Base-by-base conservation (phyloP, 2,329 filamentous ascomycete genomes). In the Arthrobotrys megalospora region DNA sequence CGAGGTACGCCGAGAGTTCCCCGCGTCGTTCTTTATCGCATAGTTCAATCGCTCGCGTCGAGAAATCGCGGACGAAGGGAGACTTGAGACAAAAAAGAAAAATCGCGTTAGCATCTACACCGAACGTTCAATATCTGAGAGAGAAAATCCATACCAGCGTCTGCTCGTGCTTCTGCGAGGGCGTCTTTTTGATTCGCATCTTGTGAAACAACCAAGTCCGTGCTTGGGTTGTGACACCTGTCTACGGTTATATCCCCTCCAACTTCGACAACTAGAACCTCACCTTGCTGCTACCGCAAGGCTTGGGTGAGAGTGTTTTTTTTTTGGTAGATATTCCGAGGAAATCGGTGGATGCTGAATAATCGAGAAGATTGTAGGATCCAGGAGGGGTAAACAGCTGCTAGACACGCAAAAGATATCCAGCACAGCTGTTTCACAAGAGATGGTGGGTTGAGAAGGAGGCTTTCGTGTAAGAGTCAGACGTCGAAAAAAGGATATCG, bases 61-160 rank as follows among this genome's bases (percentile, higher is more conserved):
- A 91, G 83, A 94, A 98, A 67, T 91, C 88, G 84, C 91, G 89
- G 80, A 98, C 89, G 88, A 92, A 97, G 81, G 93, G 91, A 84
- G 96, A 97, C 93, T 97, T 81, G 58, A 45, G 70, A 41, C 7
- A 24, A 12, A 52, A 2, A 3, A 28, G 16, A 24, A 45, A 55
- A 50, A 11, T 81, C 85, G 77, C 84, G 83, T 75, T 47, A 81
- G 28, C 34, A 36, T 24, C 32, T 24, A 38, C 41, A 47, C 24
- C 16, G 4, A 48, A 19, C n/a, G 32, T 36, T 14, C 6, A 6
- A 38, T 5, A 38, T 32, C 19, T n/a, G 19, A 28, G 21, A 45
- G n/a, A 50, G 50, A 63, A 52, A 45, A 64, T 50, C 32, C 80
- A 84, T 83, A 87, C 86, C 82, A 88, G 83, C 80, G 87, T 88